Conservation (phyloP, 495 filamentous ascomycete genomes). For the Aspergillus egyptiacus region DNA sequence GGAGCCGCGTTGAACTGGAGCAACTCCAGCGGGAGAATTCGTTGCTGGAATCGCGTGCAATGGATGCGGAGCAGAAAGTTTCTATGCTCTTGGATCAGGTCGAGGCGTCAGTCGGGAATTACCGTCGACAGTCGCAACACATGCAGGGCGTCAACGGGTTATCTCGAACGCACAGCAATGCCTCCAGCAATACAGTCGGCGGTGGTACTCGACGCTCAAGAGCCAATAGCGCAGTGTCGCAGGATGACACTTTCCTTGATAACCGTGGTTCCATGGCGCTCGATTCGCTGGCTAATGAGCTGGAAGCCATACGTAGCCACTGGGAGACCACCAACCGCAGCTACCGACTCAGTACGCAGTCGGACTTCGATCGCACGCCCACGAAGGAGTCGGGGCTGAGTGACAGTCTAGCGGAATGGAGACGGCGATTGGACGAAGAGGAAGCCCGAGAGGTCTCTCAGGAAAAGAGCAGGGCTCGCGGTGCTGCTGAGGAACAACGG, state of each 20-base stretch:
- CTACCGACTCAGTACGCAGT: slow-evolving; percentile 76
- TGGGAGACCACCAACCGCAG: slow-evolving; percentile 96
- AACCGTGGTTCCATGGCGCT: slow-evolving; percentile 79
- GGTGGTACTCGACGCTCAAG: slow-evolving; percentile 28
- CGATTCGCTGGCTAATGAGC: slow-evolving; percentile 83
- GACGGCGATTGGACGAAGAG: slow-evolving; percentile 64
- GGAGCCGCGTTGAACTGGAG: slow-evolving; percentile 64
- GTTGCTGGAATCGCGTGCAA: slow-evolving; percentile 70
- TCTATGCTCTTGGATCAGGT: slow-evolving; percentile 90
- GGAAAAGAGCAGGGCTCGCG: slow-evolving; percentile 26
- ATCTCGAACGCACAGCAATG: slow-evolving; percentile 40
- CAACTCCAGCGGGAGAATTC: slow-evolving; percentile 76
- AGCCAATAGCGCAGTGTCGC: slow-evolving; percentile 41
- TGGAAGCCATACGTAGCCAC: slow-evolving; percentile 79
- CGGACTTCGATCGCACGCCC: slow-evolving; percentile 72
- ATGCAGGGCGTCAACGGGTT: slow-evolving; percentile 36
- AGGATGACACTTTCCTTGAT: slow-evolving; percentile 58
- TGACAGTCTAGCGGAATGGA: slow-evolving; percentile 67
- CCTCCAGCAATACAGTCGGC: slow-evolving; percentile 38
- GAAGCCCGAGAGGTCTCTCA: slow-evolving; percentile 34
- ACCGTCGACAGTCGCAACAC: slow-evolving; percentile 71
- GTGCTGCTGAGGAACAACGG: slow-evolving; percentile 17
- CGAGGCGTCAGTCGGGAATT: slow-evolving; percentile 87
- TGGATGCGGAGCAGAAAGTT: slow-evolving; percentile 89
- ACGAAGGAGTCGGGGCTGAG: slow-evolving; percentile 54